phyloP scores from a whole-genome alignment of 768 basidiomycete species.

The Neoboletus brunneissimus region DNA sequence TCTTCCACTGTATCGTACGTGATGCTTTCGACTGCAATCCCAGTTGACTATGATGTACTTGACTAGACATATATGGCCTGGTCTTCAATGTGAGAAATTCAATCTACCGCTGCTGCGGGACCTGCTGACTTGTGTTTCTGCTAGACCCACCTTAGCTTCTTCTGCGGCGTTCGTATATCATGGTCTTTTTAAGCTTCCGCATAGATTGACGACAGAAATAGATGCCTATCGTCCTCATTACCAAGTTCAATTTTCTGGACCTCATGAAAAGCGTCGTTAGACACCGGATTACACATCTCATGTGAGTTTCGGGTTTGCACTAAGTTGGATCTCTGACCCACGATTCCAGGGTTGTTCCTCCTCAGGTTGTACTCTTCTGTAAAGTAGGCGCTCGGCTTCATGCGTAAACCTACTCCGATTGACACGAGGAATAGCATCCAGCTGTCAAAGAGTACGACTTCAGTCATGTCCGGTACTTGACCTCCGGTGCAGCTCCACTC shows the following conservation, averaged over 20 bases:
- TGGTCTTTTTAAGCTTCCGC: neutral
- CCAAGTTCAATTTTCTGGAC: constrained; percentile 43
- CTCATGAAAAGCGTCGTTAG: constrained; percentile 47
- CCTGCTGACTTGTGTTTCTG: constrained; percentile 26
- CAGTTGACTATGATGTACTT: neutral
- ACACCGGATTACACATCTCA: constrained; percentile 46
- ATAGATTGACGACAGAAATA: constrained; percentile 23
- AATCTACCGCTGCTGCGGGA: neutral
- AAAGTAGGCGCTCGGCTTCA: constrained; percentile 36
- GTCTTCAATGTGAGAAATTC: constrained; percentile 49
- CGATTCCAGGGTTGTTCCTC: constrained; percentile 40
- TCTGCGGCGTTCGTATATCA: constrained; percentile 47
- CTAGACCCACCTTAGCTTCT: constrained; percentile 57
- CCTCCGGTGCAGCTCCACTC: constrained; percentile 58
- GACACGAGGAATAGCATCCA: constrained; percentile 33
- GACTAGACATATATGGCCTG: constrained; percentile 63
- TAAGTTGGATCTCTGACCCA: neutral
- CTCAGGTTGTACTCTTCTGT: constrained; percentile 47
- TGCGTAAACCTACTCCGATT: neutral
- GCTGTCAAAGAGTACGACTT: constrained; percentile 39
- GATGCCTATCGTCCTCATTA: constrained; percentile 49
- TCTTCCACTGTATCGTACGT: constrained; percentile 61
- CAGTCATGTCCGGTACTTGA: constrained; percentile 37
- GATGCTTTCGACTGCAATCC: neutral
- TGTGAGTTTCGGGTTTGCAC: constrained; percentile 21